Base-by-base conservation (phyloP, 2,329 filamentous ascomycete genomes). In the Claviceps humidiphila region DNA sequence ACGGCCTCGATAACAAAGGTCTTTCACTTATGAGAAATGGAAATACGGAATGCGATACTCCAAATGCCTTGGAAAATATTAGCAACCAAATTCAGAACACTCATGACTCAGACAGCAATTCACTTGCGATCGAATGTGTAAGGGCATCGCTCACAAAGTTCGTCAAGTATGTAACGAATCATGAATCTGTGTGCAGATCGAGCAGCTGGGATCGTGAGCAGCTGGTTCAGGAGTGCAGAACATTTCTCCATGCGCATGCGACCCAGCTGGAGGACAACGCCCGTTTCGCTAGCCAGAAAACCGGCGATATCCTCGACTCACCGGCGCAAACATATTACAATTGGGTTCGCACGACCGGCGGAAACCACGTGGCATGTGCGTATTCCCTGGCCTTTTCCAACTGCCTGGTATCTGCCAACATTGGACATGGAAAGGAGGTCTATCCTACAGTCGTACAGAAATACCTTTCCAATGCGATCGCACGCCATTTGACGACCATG, bases 341-440 rank as follows among this genome's bases (percentile, higher is more conserved):
- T 30, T 58, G 54, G 56, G 54, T 57, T 8, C 56, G 52, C 14
- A 56, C 53, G 1, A 58, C 53, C 1, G 51, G 51, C 17, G 53
- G 52, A 11, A 52, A 54, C 26, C 51, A 57, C 43, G 54, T 52
- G n/a, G 52, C 49, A 13, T 58, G 52, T 49, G 51, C 56, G 1
- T 56, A 53, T 38, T 56, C 57, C 14, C 56, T 58, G 38, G 49
- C 49, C 30, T 58, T 58, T 37, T 39, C 54, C 34, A 47, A 50
- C 30, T 59, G 58, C 49, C 42, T 58, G n/a, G 48, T 57, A 2
- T 41, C 39, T 8, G 41, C 54, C 13, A 50, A 24, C n/a, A 34
- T 56, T 1, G 54, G 54, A 16, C 30, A 20, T 3, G 54, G 54
- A 22, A 14, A 13, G 2, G 54, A 54, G 11, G 53, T 49, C 45